Evolutionary conservation across 2,329 filamentous ascomycete genomes (phyloP).

Genomic region (Alternaria dauci): DNA sequence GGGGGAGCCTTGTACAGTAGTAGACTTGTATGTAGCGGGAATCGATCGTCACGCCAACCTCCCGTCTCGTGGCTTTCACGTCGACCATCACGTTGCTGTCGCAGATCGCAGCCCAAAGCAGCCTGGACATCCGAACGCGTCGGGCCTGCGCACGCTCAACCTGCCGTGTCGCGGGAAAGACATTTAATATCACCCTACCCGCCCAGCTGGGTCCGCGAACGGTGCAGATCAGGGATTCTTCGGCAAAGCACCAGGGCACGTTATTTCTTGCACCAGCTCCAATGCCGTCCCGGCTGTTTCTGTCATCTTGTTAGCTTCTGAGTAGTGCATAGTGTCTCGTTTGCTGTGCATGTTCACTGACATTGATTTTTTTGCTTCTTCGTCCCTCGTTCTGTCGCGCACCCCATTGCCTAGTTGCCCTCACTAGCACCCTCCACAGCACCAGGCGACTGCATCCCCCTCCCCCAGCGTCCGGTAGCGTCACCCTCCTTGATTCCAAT

Average conservation of each 20-base stretch:
- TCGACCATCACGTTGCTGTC: not conserved
- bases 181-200: constrained; percentile 12
- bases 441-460: constrained; percentile 10
- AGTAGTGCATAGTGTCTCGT: constrained; percentile 1
- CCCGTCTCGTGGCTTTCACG: constrained; percentile 12
- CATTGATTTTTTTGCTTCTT: constrained; percentile 13
- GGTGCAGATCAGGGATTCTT: constrained; percentile 20
- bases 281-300: constrained; percentile 6
- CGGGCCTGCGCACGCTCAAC: constrained; percentile 5
- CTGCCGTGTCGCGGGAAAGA: constrained; percentile 16
- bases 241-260: constrained; percentile 12
- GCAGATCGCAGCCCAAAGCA: constrained; percentile 14
- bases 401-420: not conserved
- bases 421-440: constrained; percentile 1
- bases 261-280: constrained; percentile 18
- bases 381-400: constrained; percentile 11
- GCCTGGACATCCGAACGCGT: not conserved
- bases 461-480: constrained; percentile 21
- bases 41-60: constrained; percentile 15
- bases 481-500: constrained; percentile 10
- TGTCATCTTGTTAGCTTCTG: not conserved
- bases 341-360: not conserved
- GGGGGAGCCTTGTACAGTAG: too few relatives aligned
- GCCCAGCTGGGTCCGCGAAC: constrained; percentile 11
- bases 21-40: constrained; percentile 8